These are phyloP conservation scores for Cystobasidium sp. DNA, from an alignment of 1,284 basidiomycete genomes.

Conservation along the genomic window DNA sequence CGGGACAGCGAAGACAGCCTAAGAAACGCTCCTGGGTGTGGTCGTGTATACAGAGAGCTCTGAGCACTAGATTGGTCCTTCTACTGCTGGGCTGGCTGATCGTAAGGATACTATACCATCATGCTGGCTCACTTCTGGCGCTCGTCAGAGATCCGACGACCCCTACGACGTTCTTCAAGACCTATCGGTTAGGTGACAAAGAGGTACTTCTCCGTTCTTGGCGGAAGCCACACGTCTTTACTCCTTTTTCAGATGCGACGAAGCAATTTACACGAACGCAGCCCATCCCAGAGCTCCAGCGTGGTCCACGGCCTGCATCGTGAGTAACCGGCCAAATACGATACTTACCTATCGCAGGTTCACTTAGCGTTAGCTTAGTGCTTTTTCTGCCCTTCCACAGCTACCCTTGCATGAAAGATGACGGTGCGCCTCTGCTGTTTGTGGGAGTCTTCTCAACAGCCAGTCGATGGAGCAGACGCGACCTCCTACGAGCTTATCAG, in stretches of 20 bases:
- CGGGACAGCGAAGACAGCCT: neutral
- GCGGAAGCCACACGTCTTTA: slow-evolving; percentile 2
- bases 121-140: neutral
- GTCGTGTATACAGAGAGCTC: neutral
- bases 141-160: slow-evolving; percentile 17
- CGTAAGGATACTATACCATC: slow-evolving; percentile 2
- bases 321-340: neutral
- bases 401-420: slow-evolving; percentile 3
- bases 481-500: slow-evolving; percentile 8
- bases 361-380: neutral
- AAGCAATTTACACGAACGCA: slow-evolving; percentile 21
- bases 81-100: slow-evolving; percentile 4
- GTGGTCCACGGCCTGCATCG: slow-evolving; percentile 7
- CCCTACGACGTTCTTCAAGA: slow-evolving; percentile 33
- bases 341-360: neutral
- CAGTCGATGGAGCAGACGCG: slow-evolving; percentile 3
- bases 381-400: neutral
- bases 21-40: neutral
- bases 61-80: neutral
- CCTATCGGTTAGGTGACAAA: slow-evolving; percentile 6
- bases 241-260: slow-evolving; percentile 17
- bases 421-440: slow-evolving; percentile 7
- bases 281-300: slow-evolving; percentile 16
- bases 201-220: slow-evolving; percentile 21
- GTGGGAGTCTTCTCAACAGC: slow-evolving; percentile 39